These are phyloP conservation scores for Coemansia sp. DNA, from an alignment of 192 early-diverging fungal species.

Conservation along the genomic window DNA sequence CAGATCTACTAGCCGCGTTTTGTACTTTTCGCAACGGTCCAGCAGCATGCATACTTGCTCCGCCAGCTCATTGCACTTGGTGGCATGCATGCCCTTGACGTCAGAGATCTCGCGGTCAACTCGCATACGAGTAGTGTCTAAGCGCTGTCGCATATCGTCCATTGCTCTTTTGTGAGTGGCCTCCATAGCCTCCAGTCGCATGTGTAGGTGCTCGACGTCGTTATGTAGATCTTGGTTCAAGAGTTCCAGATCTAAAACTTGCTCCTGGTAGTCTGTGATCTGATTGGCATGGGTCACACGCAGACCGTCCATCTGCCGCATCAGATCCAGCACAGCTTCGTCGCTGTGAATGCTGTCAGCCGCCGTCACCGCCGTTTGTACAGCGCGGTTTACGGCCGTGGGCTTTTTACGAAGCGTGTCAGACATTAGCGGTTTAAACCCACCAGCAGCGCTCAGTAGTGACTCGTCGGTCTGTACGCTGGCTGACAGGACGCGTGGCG, in stretches of 20 bases:
- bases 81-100: conserved; percentile 44
- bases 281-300: conserved; percentile 46
- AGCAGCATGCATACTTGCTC: conserved; percentile 38
- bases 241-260: conserved; percentile 51
- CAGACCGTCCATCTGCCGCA: conserved; percentile 49
- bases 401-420: conserved; percentile 4
- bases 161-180: conserved; percentile 20
- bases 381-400: conserved; percentile 5
- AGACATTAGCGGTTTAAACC: neutral
- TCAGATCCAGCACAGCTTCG: conserved; percentile 50
- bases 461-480: conserved; percentile 38
- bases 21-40: conserved; percentile 30
- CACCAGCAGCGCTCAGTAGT: neutral
- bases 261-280: conserved; percentile 56
- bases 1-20: conserved; percentile 13
- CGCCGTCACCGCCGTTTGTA: conserved; percentile 22
- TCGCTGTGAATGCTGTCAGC: conserved; percentile 42
- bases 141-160: conserved; percentile 34
- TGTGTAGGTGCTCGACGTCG: conserved; percentile 38
- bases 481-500: conserved; percentile 18
- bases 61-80: conserved; percentile 49
- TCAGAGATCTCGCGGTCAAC: conserved; percentile 48
- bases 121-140: conserved; percentile 21
- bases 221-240: conserved; percentile 41
- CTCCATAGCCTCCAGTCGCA: conserved; percentile 22